Evolutionary conservation across 129 eudicot genomes (phyloP).

Genomic region (Chrysanthemum seticuspe): DNA sequence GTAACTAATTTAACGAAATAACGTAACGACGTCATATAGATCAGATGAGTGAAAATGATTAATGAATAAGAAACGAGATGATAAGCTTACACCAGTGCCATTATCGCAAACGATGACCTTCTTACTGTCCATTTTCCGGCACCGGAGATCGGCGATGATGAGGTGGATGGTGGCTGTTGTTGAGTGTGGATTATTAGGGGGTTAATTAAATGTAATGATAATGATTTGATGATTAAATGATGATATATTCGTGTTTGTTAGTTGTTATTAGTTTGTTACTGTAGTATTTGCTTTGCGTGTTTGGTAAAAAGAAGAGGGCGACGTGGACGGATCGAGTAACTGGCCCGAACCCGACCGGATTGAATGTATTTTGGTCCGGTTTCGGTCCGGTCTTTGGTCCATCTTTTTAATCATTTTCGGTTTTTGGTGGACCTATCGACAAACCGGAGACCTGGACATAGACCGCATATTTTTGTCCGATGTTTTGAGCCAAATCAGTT

Average conservation of each 20-base stretch:
- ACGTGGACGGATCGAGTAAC: too few relatives aligned
- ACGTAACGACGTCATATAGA: slow-evolving; percentile 2
- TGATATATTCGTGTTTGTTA: slow-evolving; percentile 15
- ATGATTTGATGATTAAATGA: slow-evolving; percentile 2
- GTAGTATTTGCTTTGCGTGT: too few relatives aligned
- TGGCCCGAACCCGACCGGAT: too few relatives aligned
- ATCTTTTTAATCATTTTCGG: too few relatives aligned
- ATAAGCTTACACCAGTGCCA: slow-evolving; percentile 81
- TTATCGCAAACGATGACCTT: slow-evolving; percentile 97
- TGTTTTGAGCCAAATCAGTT: too few relatives aligned
- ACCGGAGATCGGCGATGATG: slow-evolving; percentile 9
- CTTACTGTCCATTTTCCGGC: slow-evolving; percentile 65
- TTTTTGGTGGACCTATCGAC: too few relatives aligned
- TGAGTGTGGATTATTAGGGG: slow-evolving; percentile 12
- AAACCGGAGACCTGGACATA: too few relatives aligned
- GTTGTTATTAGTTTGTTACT: not conserved
- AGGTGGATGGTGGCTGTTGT: not conserved
- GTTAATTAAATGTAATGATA: not conserved
- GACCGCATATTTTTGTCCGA: too few relatives aligned
- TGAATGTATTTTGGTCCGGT: too few relatives aligned
- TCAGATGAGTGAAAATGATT: slow-evolving; percentile 10
- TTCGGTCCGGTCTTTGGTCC: too few relatives aligned
- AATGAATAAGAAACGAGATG: slow-evolving; percentile 21
- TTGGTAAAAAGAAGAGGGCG: too few relatives aligned
- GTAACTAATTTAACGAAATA: not conserved